These are phyloP conservation scores for Halenospora varia DNA, from an alignment of 495 filamentous ascomycete species.

Conservation along the genomic window DNA sequence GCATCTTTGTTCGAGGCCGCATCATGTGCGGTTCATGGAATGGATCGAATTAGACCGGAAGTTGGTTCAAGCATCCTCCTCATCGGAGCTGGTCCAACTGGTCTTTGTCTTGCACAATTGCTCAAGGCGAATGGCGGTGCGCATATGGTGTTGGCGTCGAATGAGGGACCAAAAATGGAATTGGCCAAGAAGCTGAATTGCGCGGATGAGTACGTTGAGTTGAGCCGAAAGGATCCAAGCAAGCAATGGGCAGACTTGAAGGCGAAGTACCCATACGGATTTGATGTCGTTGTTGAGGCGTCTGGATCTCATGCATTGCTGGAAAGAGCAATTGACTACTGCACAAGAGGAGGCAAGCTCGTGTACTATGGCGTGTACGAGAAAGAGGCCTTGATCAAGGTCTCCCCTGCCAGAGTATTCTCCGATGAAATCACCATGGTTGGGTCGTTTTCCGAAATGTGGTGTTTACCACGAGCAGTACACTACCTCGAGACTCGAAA, in stretches of 20 bases:
- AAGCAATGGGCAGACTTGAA: conserved; percentile 11
- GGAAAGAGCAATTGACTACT: conserved; percentile 9
- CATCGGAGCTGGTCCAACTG: conserved; percentile 8
- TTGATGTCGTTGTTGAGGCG: conserved; percentile 11
- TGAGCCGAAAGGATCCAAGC: background rate
- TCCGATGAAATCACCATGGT: conserved; percentile 11
- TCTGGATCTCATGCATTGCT: conserved; percentile 11
- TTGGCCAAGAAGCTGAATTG: conserved; percentile 10
- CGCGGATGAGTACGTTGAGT: conserved; percentile 9
- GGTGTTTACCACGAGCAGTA: conserved; percentile 11
- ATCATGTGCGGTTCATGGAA: conserved; percentile 11
- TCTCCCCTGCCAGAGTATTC: conserved; percentile 1
- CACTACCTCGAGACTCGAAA: conserved; percentile 11
- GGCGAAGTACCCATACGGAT: conserved; percentile 11
- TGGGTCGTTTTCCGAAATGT: conserved; percentile 13
- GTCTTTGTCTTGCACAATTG: conserved; percentile 18
- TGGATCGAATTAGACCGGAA: conserved; percentile 10
- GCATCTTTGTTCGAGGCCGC: conserved; percentile 8
- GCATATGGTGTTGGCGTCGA: conserved; percentile 8
- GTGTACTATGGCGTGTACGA: conserved; percentile 10
- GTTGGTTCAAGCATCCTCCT: conserved; percentile 9
- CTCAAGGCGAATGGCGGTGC: conserved; percentile 11
- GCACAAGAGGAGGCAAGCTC: conserved; percentile 9
- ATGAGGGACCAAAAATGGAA: conserved; percentile 10
- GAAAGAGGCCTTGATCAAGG: conserved; percentile 9